A percentile compares a stretch with the other conserved stretches of the same genome.
phyloP scores from a whole-genome alignment of 495 filamentous ascomycete species.

The Tetracladium setigerum region DNA sequence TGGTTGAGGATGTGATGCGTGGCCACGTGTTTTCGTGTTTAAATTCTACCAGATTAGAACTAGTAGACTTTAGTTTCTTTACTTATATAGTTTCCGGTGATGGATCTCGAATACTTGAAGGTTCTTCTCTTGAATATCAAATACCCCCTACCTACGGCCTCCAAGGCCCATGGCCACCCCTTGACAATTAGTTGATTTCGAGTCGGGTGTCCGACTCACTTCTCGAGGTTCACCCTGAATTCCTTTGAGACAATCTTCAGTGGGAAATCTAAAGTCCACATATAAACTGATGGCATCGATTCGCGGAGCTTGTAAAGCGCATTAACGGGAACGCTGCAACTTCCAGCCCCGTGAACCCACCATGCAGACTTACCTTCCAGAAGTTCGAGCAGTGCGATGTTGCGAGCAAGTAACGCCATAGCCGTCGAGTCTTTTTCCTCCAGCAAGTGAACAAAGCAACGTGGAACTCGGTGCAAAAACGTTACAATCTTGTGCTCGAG shows the following conservation, averaged over 20 bases:
- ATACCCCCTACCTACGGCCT: too few relatives aligned
- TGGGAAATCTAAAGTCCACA: constrained; percentile 11
- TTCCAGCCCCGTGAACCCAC: constrained; percentile 12
- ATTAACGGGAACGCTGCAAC: constrained; percentile 3
- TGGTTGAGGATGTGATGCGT: too few relatives aligned
- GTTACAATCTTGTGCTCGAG: constrained; percentile 7
- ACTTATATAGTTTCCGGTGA: too few relatives aligned
- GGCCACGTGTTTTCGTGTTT: too few relatives aligned
- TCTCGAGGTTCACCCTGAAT: background rate
- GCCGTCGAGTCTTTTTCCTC: constrained; percentile 5
- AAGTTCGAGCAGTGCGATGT: constrained; percentile 8
- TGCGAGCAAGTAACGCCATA: constrained; percentile 7
- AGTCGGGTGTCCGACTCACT: too few relatives aligned
- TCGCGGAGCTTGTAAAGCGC: background rate
- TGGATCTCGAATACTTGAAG: too few relatives aligned
- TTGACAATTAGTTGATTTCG: too few relatives aligned
- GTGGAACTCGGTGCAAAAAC: constrained; percentile 5
- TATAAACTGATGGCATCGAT: constrained; percentile 5
- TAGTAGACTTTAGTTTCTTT: too few relatives aligned
- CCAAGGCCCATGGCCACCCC: too few relatives aligned
- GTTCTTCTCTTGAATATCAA: too few relatives aligned
- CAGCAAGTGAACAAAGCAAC: constrained; percentile 3
- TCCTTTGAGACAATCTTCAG: background rate
- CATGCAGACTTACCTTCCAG: constrained; percentile 3
- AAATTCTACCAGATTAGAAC: too few relatives aligned